These are phyloP conservation scores for Botrytis cinerea DNA, from an alignment of 2,329 filamentous ascomycete species.

Conservation along the genomic window DNA sequence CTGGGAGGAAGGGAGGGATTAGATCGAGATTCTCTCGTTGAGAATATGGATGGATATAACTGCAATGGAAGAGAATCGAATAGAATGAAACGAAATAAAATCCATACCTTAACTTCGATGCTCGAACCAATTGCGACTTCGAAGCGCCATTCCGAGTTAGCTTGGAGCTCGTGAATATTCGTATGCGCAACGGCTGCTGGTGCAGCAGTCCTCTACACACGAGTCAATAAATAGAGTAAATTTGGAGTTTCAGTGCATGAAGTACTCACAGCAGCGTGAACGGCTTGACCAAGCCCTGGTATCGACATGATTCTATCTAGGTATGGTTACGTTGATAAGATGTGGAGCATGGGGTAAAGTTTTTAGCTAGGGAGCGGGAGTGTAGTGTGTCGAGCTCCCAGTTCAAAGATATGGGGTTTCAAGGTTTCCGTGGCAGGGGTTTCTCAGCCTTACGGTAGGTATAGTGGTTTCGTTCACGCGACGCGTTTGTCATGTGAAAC, in stretches of 20 bases:
- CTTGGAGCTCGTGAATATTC: constrained; percentile 55
- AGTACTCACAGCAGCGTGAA: constrained; percentile 53
- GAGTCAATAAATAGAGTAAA: constrained; percentile 26
- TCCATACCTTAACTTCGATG: constrained; percentile 54
- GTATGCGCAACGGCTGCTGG: constrained; percentile 43
- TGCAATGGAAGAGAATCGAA: neutral
- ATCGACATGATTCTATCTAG: constrained; percentile 61
- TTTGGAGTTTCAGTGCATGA: neutral
- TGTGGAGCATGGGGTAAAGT: constrained; percentile 23
- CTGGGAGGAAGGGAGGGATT: constrained; percentile 46
- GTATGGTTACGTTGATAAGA: neutral
- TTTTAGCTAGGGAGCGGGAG: constrained; percentile 20
- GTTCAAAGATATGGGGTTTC: constrained; percentile 23
- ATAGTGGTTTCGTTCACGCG: neutral
- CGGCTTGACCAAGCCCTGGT: constrained; percentile 70
- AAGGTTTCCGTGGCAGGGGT: constrained; percentile 13
- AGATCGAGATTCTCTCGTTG: constrained; percentile 26
- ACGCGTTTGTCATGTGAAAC: neutral
- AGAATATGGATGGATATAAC: neutral
- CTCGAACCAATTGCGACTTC: constrained; percentile 60
- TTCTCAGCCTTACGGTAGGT: constrained; percentile 16
- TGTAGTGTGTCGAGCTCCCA: constrained; percentile 8
- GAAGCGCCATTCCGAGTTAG: constrained; percentile 78
- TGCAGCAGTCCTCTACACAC: constrained; percentile 34
- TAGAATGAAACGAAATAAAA: neutral